These are phyloP conservation scores for Dentipellis fragilis DNA, from an alignment of 768 basidiomycete species.

Conservation along the genomic window DNA sequence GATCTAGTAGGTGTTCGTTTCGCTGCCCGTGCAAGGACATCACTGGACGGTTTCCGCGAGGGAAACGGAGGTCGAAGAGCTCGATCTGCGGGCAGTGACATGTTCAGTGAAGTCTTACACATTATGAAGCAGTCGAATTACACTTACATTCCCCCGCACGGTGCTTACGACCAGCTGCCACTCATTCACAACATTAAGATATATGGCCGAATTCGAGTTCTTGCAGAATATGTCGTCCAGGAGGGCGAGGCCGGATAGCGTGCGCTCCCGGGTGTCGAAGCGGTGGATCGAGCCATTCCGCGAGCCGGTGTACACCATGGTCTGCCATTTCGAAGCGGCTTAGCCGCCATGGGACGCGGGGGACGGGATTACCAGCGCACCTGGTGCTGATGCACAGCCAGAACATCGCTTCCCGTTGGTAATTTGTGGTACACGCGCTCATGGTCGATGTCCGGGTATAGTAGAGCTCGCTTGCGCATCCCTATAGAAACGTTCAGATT, in stretches of 20 bases:
- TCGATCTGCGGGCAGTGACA: conserved; percentile 34
- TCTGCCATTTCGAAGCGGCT: conserved; percentile 2
- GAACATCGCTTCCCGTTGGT: conserved; percentile 51
- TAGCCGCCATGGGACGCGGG: background rate
- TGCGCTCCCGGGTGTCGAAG: conserved; percentile 34
- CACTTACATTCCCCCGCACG: conserved; percentile 49
- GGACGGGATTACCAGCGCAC: conserved; percentile 21
- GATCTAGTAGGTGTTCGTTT: conserved; percentile 39
- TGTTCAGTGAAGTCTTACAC: background rate
- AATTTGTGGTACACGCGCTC: conserved; percentile 28
- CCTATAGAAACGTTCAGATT: conserved; percentile 26
- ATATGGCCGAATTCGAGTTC: conserved; percentile 38
- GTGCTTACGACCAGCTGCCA: conserved; percentile 46
- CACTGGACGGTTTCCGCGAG: conserved; percentile 31
- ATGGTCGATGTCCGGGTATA: conserved; percentile 40
- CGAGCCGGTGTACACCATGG: conserved; percentile 17
- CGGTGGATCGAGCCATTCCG: conserved; percentile 50
- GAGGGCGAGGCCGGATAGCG: conserved; percentile 26
- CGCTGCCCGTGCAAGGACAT: conserved; percentile 43
- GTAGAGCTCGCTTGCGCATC: conserved; percentile 38
- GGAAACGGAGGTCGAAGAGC: conserved; percentile 53
- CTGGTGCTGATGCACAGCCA: conserved; percentile 43
- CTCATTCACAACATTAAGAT: conserved; percentile 39
- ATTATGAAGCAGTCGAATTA: background rate
- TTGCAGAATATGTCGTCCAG: conserved; percentile 27